A percentile compares a stretch with the other conserved stretches of the same genome.
phyloP scores from a whole-genome alignment of 2,329 filamentous ascomycete species.

The Onygenales sp. region DNA sequence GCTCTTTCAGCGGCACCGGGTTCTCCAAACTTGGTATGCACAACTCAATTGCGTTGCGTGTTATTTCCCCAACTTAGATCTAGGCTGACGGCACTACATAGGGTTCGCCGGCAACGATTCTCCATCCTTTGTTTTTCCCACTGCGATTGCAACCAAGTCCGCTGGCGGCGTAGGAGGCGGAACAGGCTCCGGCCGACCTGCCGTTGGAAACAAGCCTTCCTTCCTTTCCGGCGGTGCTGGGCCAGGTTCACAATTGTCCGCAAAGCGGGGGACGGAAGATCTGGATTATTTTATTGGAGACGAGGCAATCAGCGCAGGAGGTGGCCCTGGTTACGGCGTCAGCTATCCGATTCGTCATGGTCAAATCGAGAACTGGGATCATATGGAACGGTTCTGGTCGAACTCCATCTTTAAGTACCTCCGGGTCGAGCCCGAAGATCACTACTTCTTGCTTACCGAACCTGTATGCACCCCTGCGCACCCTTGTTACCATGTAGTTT shows the following conservation, averaged over 20 bases:
- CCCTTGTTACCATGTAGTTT: background rate
- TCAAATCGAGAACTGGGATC: conserved; percentile 99
- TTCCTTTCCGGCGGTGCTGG: conserved; percentile 89
- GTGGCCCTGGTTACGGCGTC: conserved; percentile 85
- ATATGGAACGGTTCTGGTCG: conserved; percentile 99
- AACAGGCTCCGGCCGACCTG: conserved; percentile 77
- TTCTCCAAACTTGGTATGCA: conserved; percentile 93
- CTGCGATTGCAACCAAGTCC: conserved; percentile 92
- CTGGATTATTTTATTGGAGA: conserved; percentile 98
- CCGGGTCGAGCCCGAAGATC: conserved; percentile 94
- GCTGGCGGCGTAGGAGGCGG: conserved; percentile 57
- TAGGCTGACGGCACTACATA: conserved; percentile 36
- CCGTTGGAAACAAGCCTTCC: conserved; percentile 88
- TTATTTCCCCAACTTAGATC: conserved; percentile 8
- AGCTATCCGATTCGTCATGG: conserved; percentile 97
- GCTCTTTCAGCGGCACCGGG: conserved; percentile 74
- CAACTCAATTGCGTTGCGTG: conserved; percentile 3
- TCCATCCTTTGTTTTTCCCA: conserved; percentile 97
- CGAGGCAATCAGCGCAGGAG: conserved; percentile 76
- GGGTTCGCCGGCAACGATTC: conserved; percentile 99
- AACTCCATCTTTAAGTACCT: conserved; percentile 99
- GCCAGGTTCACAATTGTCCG: conserved; percentile 68
- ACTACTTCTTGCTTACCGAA: conserved; percentile 96
- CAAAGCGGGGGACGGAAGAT: conserved; percentile 93
- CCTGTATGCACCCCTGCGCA: conserved; percentile 53